These are phyloP conservation scores for Nicotiana obtusifolia DNA, from an alignment of 257 asterid species.

Conservation along the genomic window DNA sequence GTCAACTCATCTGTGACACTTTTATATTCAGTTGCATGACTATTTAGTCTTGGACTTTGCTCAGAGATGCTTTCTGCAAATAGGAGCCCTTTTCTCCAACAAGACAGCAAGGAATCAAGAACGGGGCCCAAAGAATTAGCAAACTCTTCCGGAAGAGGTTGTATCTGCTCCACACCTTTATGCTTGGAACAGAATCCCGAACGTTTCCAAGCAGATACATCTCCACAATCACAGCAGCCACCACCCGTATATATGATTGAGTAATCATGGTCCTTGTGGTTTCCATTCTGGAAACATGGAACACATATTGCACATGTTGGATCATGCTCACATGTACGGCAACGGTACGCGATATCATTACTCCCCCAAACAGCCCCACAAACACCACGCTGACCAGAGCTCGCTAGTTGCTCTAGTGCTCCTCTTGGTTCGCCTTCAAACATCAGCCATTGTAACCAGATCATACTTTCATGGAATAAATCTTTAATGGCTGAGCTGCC, in stretches of 20 bases:
- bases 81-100: slow-evolving; percentile 62
- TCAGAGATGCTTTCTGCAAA: slow-evolving; percentile 26
- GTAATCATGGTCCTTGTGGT: slow-evolving; percentile 91
- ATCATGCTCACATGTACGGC: slow-evolving; percentile 91
- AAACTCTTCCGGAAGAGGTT: slow-evolving; percentile 64
- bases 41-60: slow-evolving; percentile 33
- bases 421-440: slow-evolving; percentile 64
- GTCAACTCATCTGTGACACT: slow-evolving; percentile 62
- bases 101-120: slow-evolving; percentile 56
- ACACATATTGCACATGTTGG: slow-evolving; percentile 97
- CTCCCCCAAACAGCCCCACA: slow-evolving; percentile 96
- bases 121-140: slow-evolving; percentile 71
- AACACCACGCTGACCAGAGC: slow-evolving; percentile 68
- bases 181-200: slow-evolving; percentile 95
- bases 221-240: slow-evolving; percentile 99
- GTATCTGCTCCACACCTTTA: slow-evolving; percentile 82
- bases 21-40: slow-evolving; percentile 29
- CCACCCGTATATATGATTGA: slow-evolving; percentile 82
- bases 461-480: slow-evolving; percentile 47
- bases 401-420: slow-evolving; percentile 57
- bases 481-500: slow-evolving; percentile 31
- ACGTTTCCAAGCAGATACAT: slow-evolving; percentile 94
- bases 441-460: slow-evolving; percentile 95
- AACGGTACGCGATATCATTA: slow-evolving; percentile 86
- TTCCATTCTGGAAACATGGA: slow-evolving; percentile 88